These are phyloP conservation scores for Eucalyptus albens DNA, from an alignment of 345 rosid species.

Conservation along the genomic window DNA sequence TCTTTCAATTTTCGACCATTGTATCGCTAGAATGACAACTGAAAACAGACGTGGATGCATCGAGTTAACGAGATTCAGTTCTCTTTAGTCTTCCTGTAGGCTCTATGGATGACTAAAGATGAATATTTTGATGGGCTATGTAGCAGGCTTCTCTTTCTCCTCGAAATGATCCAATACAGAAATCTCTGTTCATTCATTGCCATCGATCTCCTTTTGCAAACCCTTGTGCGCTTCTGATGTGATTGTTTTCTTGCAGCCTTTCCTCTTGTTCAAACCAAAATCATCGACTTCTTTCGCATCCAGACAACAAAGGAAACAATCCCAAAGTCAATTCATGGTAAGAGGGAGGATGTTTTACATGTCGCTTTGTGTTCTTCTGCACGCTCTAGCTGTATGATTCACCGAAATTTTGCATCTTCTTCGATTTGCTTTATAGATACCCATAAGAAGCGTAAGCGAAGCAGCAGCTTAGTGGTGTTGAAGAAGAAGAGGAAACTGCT, in stretches of 20 bases:
- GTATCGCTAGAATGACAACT: background rate
- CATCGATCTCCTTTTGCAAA: background rate
- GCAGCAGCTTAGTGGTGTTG: slow-evolving; percentile 40
- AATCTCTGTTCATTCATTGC: background rate
- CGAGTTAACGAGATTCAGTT: background rate
- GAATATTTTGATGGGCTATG: background rate
- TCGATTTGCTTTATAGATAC: slow-evolving; percentile 2
- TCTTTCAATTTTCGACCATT: background rate
- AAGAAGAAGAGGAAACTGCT: slow-evolving; percentile 72
- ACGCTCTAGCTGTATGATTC: background rate
- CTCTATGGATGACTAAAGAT: background rate
- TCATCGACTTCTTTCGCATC: slow-evolving; percentile 75
- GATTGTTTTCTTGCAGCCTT: slow-evolving; percentile 25
- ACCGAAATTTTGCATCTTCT: background rate
- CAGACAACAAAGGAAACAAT: slow-evolving; percentile 18
- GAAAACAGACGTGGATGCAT: background rate
- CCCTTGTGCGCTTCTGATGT: background rate
- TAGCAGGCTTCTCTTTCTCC: background rate
- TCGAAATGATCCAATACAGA: background rate
- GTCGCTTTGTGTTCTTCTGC: background rate
- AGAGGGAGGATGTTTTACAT: background rate
- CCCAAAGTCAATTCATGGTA: slow-evolving; percentile 20
- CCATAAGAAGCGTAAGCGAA: slow-evolving; percentile 44
- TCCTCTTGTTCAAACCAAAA: slow-evolving; percentile 74
- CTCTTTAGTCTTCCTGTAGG: background rate